A percentile compares a stretch with the other conserved stretches of the same genome.
These are phyloP conservation scores for Canavalia ensiformis DNA, from an alignment of 306 rosid species.

Conservation along the genomic window DNA sequence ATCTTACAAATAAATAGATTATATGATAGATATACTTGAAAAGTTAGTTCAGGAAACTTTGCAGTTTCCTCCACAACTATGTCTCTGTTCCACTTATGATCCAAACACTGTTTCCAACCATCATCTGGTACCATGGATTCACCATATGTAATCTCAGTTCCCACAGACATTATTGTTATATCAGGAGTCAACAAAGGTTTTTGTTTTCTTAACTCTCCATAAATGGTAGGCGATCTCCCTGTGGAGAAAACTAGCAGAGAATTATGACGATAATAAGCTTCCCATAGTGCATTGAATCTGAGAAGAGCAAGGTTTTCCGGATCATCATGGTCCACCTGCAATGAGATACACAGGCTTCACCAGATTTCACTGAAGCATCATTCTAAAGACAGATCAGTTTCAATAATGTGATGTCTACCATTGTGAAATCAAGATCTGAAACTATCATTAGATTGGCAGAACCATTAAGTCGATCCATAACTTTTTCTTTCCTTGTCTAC, in stretches of 20 bases:
- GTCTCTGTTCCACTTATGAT: constrained; percentile 72
- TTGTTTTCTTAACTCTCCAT: constrained; percentile 58
- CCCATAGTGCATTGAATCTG: constrained; percentile 85
- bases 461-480: constrained; percentile 67
- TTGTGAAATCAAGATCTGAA: constrained; percentile 88
- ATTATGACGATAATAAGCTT: constrained; percentile 76
- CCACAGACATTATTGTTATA: constrained; percentile 78
- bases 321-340: constrained; percentile 87
- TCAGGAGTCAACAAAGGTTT: constrained; percentile 87
- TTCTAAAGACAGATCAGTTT: not conserved
- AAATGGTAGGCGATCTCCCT: constrained; percentile 78
- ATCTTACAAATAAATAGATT: constrained; percentile 7
- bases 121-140: constrained; percentile 66
- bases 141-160: constrained; percentile 84
- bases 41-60: constrained; percentile 70
- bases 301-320: constrained; percentile 67
- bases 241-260: constrained; percentile 91
- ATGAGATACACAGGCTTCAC: constrained; percentile 28
- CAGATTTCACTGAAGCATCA: constrained; percentile 8
- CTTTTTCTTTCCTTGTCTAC: not conserved
- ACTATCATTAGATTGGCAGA: constrained; percentile 79
- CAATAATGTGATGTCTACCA: constrained; percentile 62
- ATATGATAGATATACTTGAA: constrained; percentile 62
- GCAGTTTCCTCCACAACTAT: constrained; percentile 75
- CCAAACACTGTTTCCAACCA: constrained; percentile 65